phyloP scores from a whole-genome alignment of 2,329 filamentous ascomycete genomes.

The Neoarthrinium moseri region DNA sequence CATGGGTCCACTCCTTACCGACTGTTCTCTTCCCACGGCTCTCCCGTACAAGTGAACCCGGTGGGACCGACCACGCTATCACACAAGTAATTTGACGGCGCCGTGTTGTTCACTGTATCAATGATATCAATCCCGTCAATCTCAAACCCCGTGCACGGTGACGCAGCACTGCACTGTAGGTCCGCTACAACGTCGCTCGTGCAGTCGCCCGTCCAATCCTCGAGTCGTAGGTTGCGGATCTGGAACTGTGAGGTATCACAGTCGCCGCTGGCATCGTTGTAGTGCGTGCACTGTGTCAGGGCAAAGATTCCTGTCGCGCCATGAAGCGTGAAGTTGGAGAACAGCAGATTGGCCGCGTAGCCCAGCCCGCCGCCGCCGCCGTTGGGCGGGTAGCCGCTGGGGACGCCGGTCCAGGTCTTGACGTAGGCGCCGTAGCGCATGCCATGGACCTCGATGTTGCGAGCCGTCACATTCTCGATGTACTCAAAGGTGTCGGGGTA shows the following conservation, averaged over 20 bases:
- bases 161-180: constrained; percentile 11
- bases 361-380: constrained; percentile 57
- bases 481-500: constrained; percentile 40
- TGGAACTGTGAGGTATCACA: constrained; percentile 18
- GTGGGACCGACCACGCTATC: constrained; percentile 4
- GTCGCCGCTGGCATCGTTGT: constrained; percentile 15
- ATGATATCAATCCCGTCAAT: constrained; percentile 8
- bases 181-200: constrained; percentile 8
- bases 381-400: constrained; percentile 53
- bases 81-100: constrained; percentile 7
- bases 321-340: constrained; percentile 17
- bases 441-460: constrained; percentile 36
- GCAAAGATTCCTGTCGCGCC: constrained; percentile 15
- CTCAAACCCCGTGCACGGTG: constrained; percentile 7
- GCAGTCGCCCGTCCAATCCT: constrained; percentile 13
- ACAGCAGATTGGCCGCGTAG: constrained; percentile 22
- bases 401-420: constrained; percentile 58
- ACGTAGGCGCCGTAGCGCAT: constrained; percentile 35
- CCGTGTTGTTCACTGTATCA: constrained; percentile 9
- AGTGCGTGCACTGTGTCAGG: constrained; percentile 20
- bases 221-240: constrained; percentile 16
- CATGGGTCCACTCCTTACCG: neutral
- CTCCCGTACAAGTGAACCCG: constrained; percentile 8
- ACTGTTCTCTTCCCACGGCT: constrained; percentile 11
- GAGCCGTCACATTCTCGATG: constrained; percentile 37